Conservation (phyloP, 2,329 filamentous ascomycete species). For the Colletotrichum sp. region DNA sequence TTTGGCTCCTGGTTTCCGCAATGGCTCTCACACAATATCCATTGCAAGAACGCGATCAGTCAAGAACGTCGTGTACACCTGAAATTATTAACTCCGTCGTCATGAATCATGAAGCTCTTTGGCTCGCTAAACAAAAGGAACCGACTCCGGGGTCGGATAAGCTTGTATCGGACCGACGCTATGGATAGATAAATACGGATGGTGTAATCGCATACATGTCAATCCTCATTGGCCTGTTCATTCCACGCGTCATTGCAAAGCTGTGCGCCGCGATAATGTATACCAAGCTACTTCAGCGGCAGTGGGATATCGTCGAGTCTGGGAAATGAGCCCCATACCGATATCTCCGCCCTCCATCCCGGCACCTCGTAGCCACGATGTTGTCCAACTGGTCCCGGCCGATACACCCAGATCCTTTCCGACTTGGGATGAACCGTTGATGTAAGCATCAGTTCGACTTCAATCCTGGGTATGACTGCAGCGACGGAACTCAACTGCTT, state of each 20-base stretch:
- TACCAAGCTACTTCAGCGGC: background rate
- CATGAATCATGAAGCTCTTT: slow-evolving; percentile 21
- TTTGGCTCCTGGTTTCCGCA: background rate
- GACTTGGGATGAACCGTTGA: background rate
- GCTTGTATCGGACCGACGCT: background rate
- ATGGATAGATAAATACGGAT: background rate
- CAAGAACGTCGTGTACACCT: background rate
- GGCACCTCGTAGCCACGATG: background rate
- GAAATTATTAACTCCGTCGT: background rate
- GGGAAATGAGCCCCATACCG: background rate
- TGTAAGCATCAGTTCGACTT: background rate
- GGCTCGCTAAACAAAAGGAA: slow-evolving; percentile 15
- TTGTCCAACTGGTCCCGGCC: background rate
- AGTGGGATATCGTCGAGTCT: background rate
- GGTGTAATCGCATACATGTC: background rate
- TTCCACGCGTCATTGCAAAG: background rate
- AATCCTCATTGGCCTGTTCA: background rate
- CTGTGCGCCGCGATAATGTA: background rate
- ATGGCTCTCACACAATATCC: background rate
- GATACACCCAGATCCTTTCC: background rate
- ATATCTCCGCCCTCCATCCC: background rate
- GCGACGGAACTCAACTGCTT: background rate
- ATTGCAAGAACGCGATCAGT: background rate
- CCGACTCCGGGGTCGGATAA: slow-evolving; percentile 16
- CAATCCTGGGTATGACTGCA: background rate